Conservation (phyloP, 148 eudicot species). For the Suaeda aralocaspica region DNA sequence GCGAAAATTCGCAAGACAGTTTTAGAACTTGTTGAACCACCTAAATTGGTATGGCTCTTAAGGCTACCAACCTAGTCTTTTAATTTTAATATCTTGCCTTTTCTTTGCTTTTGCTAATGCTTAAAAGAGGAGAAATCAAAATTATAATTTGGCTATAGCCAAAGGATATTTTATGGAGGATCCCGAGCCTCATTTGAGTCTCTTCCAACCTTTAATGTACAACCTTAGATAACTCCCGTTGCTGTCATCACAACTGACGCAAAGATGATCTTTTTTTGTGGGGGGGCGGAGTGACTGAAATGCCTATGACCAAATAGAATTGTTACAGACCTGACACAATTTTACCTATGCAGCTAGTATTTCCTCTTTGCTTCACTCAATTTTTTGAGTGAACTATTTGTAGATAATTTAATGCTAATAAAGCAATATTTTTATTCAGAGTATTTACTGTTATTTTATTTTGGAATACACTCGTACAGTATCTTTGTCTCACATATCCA, state of each 20-base stretch:
- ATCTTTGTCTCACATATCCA: too few species aligned
- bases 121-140: background rate
- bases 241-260: background rate
- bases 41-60: slow-evolving; percentile 57
- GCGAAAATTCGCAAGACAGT: slow-evolving; percentile 70
- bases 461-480: too few species aligned
- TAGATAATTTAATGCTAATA: too few species aligned
- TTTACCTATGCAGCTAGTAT: too few species aligned
- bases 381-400: too few species aligned
- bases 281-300: too few species aligned
- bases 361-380: too few species aligned
- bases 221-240: background rate
- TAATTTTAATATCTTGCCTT: background rate
- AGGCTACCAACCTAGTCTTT: background rate
- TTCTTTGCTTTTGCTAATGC: background rate
- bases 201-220: background rate
- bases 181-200: background rate
- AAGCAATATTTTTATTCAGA: too few species aligned
- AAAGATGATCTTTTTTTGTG: background rate
- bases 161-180: background rate
- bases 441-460: too few species aligned
- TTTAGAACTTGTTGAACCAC: slow-evolving; percentile 77
- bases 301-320: too few species aligned
- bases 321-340: too few species aligned
- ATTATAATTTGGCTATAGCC: background rate